A percentile compares a stretch with the other conserved stretches of the same genome.
phyloP scores from a whole-genome alignment of 2,329 filamentous ascomycete genomes.

The Aspergillus neotritici region DNA sequence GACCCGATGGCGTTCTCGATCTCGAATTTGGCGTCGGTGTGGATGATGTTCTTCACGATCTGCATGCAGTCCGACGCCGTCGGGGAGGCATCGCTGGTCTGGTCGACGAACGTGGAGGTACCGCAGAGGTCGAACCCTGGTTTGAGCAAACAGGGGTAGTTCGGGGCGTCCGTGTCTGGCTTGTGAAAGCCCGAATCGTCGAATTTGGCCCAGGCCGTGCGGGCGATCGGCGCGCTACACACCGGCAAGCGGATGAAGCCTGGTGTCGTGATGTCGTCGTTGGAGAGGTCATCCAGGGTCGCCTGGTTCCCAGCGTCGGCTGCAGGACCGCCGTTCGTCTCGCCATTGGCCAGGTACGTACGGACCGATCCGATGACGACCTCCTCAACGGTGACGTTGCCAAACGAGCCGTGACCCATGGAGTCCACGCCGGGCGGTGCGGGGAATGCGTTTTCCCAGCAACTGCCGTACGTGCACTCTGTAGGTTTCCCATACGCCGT shows the following conservation, averaged over 20 bases:
- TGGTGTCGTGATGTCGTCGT: constrained; percentile 7
- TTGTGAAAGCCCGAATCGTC: too few species aligned
- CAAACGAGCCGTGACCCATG: background rate
- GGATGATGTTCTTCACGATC: constrained; percentile 32
- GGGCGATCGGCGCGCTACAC: constrained; percentile 4
- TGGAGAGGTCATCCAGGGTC: constrained; percentile 3
- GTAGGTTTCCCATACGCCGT: background rate
- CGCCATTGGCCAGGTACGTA: constrained; percentile 2
- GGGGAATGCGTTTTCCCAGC: constrained; percentile 1
- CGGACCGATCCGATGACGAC: constrained; percentile 4
- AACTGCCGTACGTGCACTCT: background rate
- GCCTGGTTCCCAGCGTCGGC: background rate
- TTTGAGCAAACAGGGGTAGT: constrained; percentile 34
- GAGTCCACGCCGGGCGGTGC: constrained; percentile 4
- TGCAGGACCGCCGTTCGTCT: constrained; percentile 2
- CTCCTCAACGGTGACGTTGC: constrained; percentile 5
- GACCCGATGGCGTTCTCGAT: constrained; percentile 10
- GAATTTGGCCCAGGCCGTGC: background rate
- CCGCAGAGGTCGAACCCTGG: constrained; percentile 1
- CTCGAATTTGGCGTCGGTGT: constrained; percentile 13
- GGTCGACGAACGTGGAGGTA: constrained; percentile 29
- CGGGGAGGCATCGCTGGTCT: constrained; percentile 32
- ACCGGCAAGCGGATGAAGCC: constrained; percentile 4
- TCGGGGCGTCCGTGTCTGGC: background rate
- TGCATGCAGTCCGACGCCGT: constrained; percentile 29